phyloP scores from a whole-genome alignment of 2,329 filamentous ascomycete genomes.

The Phoma sp. region DNA sequence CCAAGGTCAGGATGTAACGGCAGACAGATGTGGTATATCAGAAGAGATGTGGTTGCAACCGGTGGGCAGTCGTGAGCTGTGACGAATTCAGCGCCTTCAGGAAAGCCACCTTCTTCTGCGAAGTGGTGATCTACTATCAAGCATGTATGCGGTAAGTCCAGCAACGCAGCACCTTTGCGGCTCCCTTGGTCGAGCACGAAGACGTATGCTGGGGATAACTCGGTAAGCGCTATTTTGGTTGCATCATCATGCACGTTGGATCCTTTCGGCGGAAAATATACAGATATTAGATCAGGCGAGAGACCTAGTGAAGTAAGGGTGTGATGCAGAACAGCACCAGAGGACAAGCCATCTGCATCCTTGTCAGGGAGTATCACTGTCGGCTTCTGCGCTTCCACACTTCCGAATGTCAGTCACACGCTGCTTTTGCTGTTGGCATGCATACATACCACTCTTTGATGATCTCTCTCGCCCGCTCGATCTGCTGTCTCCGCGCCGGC shows the following conservation, averaged over 20 bases:
- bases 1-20: conserved; percentile 60
- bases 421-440: background rate
- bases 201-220: conserved; percentile 61
- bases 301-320: conserved; percentile 67
- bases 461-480: conserved; percentile 62
- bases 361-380: conserved; percentile 72
- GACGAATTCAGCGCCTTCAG: conserved; percentile 60
- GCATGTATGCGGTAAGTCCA: conserved; percentile 57
- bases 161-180: conserved; percentile 60
- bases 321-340: conserved; percentile 67
- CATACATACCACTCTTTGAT: conserved; percentile 62
- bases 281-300: conserved; percentile 58
- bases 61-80: conserved; percentile 70
- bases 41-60: conserved; percentile 67
- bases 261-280: conserved; percentile 67
- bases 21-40: conserved; percentile 69
- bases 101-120: conserved; percentile 63
- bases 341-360: conserved; percentile 70
- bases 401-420: conserved; percentile 34
- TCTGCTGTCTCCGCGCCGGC: conserved; percentile 65
- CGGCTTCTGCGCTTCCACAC: conserved; percentile 58
- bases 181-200: conserved; percentile 73
- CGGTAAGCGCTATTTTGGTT: conserved; percentile 60
- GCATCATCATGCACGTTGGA: conserved; percentile 62
- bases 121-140: conserved; percentile 72